A percentile compares a stretch with the other conserved stretches of the same genome.
Conservation (phyloP, 2,329 filamentous ascomycete genomes). For the Hymenoscyphus fructigenus region DNA sequence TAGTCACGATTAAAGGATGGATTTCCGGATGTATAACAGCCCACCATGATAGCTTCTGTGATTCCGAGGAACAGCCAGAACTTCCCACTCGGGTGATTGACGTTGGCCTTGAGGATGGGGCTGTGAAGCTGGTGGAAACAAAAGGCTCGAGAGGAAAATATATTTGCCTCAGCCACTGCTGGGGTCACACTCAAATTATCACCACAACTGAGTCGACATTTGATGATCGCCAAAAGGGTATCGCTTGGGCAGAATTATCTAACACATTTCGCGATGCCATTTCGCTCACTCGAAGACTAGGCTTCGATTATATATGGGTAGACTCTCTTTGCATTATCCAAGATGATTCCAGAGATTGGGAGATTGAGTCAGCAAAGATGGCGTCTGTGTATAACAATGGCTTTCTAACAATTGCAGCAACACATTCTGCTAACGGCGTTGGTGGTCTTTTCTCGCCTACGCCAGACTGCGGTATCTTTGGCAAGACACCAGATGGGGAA, state of each 20-base stretch:
- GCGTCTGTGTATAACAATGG: constrained; percentile 12
- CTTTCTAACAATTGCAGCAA: constrained; percentile 20
- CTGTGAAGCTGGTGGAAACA: constrained; percentile 5
- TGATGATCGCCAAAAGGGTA: constrained; percentile 2
- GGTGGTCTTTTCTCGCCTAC: constrained; percentile 11
- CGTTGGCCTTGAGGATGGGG: background rate
- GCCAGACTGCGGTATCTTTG: background rate
- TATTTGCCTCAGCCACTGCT: constrained; percentile 19
- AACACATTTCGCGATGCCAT: constrained; percentile 33
- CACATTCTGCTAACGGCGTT: constrained; percentile 9
- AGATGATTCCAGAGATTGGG: constrained; percentile 25
- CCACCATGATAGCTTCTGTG: background rate
- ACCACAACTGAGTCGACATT: constrained; percentile 8
- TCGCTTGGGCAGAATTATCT: constrained; percentile 19
- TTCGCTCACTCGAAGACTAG: constrained; percentile 18
- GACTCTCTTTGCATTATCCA: no score
- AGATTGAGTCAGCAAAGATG: constrained; percentile 20
- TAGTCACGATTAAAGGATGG: background rate
- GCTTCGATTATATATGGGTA: constrained; percentile 32
- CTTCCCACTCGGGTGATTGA: background rate
- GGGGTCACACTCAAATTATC: constrained; percentile 14
- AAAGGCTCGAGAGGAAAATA: background rate
- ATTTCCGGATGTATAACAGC: background rate
- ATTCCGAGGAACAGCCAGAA: background rate
- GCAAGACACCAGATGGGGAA: background rate